Evolutionary conservation across 225 moss, liverwort and hornwort genomes (phyloP).

Genomic region (Neckera pumila): DNA sequence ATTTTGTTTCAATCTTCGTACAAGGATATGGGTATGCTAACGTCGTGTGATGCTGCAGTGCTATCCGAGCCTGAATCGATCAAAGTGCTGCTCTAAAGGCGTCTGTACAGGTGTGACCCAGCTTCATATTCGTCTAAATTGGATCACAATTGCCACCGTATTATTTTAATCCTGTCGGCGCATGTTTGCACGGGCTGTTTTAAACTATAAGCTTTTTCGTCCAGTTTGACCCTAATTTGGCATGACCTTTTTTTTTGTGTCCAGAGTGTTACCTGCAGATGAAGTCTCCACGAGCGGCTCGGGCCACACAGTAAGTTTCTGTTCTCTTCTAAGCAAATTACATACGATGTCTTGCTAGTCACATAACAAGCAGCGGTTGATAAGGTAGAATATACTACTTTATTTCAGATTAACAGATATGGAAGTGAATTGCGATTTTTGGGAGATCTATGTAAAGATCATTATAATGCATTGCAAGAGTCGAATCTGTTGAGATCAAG

Average conservation of each 20-base stretch:
- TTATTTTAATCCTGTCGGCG: background rate
- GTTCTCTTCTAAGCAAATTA: background rate
- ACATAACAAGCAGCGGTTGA: background rate
- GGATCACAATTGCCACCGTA: background rate
- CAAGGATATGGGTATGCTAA: background rate
- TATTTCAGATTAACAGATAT: background rate
- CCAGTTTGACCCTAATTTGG: background rate
- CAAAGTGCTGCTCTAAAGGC: constrained; percentile 60
- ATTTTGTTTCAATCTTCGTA: background rate
- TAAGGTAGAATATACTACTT: background rate
- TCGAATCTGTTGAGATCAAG: background rate
- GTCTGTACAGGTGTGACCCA: constrained; percentile 38
- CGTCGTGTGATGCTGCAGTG: constrained; percentile 14
- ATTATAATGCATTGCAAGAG: background rate
- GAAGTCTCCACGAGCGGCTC: constrained; percentile 42
- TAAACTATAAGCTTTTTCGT: background rate
- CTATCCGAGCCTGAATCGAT: constrained; percentile 57
- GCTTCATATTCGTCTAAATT: background rate
- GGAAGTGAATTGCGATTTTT: background rate
- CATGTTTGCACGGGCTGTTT: background rate
- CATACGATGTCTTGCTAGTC: background rate
- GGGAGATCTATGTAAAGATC: background rate
- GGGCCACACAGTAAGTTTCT: constrained; percentile 34
- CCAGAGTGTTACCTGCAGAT: constrained; percentile 60
- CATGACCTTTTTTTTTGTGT: background rate